phyloP scores from a whole-genome alignment of 2,329 filamentous ascomycete species.

The Fusarium udum region DNA sequence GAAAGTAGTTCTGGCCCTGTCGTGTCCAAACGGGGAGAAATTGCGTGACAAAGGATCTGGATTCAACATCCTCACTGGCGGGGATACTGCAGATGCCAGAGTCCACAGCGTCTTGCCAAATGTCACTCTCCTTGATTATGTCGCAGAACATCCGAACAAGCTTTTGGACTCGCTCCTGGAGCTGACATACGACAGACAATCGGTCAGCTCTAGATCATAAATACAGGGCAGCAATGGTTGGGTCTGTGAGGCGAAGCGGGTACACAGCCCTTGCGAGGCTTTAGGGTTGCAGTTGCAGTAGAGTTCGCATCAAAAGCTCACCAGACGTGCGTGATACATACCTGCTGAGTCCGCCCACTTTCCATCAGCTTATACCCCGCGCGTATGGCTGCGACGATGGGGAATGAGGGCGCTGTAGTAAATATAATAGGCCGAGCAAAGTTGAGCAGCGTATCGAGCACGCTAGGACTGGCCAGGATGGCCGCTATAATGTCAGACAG shows the following conservation, averaged over 20 bases:
- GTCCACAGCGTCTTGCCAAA: not conserved
- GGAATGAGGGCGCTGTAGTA: not conserved
- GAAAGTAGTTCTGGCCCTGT: not conserved
- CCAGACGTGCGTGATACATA: not conserved
- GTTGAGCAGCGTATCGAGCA: not conserved
- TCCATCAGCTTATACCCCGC: not conserved
- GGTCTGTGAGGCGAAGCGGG: not conserved
- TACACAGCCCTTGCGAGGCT: not conserved
- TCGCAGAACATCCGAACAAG: not conserved
- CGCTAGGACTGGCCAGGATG: not conserved
- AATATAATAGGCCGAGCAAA: not conserved
- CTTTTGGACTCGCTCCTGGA: not conserved
- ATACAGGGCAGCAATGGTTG: not conserved
- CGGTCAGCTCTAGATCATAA: not conserved
- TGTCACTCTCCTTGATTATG: not conserved
- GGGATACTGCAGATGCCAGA: not conserved
- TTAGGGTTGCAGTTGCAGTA: not conserved
- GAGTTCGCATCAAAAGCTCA: no score
- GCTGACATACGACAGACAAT: not conserved
- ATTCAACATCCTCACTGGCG: not conserved
- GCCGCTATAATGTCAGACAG: not conserved
- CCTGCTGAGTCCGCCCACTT: not conserved
- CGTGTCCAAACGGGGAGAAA: not conserved
- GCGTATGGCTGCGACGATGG: not conserved
- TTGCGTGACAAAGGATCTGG: not conserved